Percentiles rank a stretch among this genome's conserved stretches.
phyloP scores from a whole-genome alignment of 164 flowering plant species.

The Vitis cinerea region DNA sequence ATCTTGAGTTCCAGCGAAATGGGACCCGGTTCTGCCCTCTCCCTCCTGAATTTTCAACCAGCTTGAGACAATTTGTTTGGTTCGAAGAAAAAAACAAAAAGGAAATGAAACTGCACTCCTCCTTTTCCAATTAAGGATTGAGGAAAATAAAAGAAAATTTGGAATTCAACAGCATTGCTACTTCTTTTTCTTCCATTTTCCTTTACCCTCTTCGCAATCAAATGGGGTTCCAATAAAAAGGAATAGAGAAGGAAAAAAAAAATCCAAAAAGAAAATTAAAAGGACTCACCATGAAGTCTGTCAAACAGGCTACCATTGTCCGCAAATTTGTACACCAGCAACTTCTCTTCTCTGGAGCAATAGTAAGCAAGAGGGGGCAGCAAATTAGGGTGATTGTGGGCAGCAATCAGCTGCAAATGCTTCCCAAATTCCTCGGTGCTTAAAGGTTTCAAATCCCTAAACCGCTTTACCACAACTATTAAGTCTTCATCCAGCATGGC shows the following conservation, averaged over 20 bases:
- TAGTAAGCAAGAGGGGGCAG: constrained; percentile 58
- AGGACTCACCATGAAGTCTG: constrained; percentile 53
- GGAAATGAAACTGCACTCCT: neutral
- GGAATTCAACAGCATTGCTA: too few species aligned
- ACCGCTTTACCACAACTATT: constrained; percentile 54
- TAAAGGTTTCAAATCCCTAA: constrained; percentile 52
- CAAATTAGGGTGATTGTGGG: constrained; percentile 56
- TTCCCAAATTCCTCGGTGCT: constrained; percentile 42
- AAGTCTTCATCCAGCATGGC: constrained; percentile 36
- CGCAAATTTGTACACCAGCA: constrained; percentile 45
- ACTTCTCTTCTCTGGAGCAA: constrained; percentile 59
- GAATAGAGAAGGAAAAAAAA: too few species aligned
- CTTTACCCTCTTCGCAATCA: neutral
- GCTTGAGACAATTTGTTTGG: neutral
- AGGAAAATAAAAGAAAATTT: too few species aligned
- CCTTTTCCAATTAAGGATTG: too few species aligned
- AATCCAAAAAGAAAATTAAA: too few species aligned
- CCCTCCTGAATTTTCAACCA: constrained; percentile 30
- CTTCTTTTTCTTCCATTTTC: too few species aligned
- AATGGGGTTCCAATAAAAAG: neutral
- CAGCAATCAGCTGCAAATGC: constrained; percentile 35
- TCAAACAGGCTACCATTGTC: constrained; percentile 51
- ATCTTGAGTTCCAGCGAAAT: constrained; percentile 57
- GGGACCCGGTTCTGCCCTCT: constrained; percentile 45
- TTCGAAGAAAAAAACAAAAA: neutral